Conservation (phyloP, 495 filamentous ascomycete species). For the Neurospora sublineolata region DNA sequence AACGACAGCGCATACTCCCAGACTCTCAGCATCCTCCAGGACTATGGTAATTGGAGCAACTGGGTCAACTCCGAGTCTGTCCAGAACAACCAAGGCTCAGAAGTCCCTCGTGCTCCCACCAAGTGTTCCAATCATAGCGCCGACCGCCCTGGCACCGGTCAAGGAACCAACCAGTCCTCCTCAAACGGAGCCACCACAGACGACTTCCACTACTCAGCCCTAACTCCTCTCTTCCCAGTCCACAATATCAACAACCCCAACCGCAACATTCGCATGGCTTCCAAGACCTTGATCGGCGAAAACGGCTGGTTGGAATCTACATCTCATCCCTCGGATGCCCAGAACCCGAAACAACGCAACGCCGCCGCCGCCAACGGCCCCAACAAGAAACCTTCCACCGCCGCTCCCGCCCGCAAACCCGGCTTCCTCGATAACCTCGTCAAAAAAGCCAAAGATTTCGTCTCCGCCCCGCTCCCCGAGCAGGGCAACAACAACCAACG, state of each 20-base stretch:
- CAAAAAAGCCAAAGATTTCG: slow-evolving; percentile 33
- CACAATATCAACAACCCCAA: background rate
- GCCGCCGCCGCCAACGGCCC: background rate
- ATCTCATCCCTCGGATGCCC: slow-evolving; percentile 4
- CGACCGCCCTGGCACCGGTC: background rate
- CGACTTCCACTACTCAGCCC: slow-evolving; percentile 8
- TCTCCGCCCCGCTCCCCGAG: slow-evolving; percentile 18
- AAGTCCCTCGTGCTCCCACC: background rate
- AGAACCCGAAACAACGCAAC: background rate
- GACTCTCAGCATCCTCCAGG: slow-evolving; percentile 13
- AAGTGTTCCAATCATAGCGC: background rate
- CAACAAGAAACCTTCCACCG: slow-evolving; percentile 3
- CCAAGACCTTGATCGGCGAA: slow-evolving; percentile 34
- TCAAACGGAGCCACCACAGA: background rate
- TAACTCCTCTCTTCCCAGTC: slow-evolving; percentile 6
- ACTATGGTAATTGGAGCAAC: slow-evolving; percentile 10
- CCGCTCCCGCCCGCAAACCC: slow-evolving; percentile 11
- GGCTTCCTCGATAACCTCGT: slow-evolving; percentile 27
- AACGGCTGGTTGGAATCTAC: slow-evolving; percentile 39
- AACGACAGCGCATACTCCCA: background rate
- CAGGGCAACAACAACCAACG: slow-evolving; percentile 12
- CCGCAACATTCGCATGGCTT: slow-evolving; percentile 4
- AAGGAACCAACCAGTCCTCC: background rate
- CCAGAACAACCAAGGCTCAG: background rate
- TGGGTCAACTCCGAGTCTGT: background rate